Conservation (phyloP, 306 rosid genomes). For the Pterocarpus santalinus region DNA sequence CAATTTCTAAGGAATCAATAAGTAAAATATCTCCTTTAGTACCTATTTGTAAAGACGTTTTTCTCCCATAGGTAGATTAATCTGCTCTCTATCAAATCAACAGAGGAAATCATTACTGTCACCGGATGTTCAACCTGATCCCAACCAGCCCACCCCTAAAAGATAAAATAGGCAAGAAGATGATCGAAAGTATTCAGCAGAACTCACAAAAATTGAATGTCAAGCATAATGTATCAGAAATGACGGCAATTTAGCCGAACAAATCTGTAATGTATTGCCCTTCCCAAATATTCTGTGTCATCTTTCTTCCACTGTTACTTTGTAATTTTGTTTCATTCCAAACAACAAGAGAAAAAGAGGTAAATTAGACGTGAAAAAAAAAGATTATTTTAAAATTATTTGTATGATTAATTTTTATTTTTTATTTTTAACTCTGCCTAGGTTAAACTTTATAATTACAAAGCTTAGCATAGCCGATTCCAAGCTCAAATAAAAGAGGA, state of each 20-base stretch:
- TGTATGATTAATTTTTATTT: too few relatives aligned
- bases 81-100: slow-evolving; percentile 97
- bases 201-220: slow-evolving; percentile 25
- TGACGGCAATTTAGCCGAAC: neutral
- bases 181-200: slow-evolving; percentile 17
- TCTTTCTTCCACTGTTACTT: too few relatives aligned
- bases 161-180: neutral
- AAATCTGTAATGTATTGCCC: too few relatives aligned
- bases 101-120: slow-evolving; percentile 97
- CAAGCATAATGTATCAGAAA: neutral
- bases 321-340: too few relatives aligned
- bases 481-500: too few relatives aligned
- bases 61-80: slow-evolving; percentile 92
- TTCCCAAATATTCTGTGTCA: too few relatives aligned
- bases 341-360: too few relatives aligned
- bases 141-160: slow-evolving; percentile 32
- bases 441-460: too few relatives aligned
- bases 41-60: slow-evolving; percentile 86
- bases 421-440: too few relatives aligned
- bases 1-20: slow-evolving; percentile 38
- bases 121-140: slow-evolving; percentile 98
- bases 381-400: too few relatives aligned
- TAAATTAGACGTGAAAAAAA: too few relatives aligned
- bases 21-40: slow-evolving; percentile 43
- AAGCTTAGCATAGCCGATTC: too few relatives aligned